A percentile compares a stretch with the other conserved stretches of the same genome.
These are phyloP conservation scores for Teratosphaeria epicoccoides DNA, from an alignment of 2,329 filamentous ascomycete genomes.

Conservation along the genomic window DNA sequence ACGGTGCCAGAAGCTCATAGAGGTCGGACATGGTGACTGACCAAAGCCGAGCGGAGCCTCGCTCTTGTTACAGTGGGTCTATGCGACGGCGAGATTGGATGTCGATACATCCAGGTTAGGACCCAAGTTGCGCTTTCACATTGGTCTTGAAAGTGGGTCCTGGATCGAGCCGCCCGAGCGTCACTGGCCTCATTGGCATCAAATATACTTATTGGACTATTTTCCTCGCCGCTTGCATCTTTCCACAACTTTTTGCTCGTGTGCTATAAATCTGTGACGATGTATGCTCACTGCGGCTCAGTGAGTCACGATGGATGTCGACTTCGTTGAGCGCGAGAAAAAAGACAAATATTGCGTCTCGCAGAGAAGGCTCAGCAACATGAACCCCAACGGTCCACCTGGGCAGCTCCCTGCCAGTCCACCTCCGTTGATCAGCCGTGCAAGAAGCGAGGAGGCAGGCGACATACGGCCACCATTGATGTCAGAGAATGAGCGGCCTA, in stretches of 20 bases:
- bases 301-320: not conserved
- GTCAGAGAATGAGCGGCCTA: not conserved
- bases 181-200: not conserved
- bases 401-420: not conserved
- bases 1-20: constrained; percentile 60
- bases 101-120: not conserved
- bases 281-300: not conserved
- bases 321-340: not conserved
- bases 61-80: not conserved
- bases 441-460: not conserved
- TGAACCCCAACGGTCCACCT: not conserved
- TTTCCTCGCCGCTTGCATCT: not conserved
- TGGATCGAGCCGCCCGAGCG: not conserved
- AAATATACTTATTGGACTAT: not conserved
- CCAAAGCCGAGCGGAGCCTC: not conserved
- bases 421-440: not conserved
- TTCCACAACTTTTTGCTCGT: not conserved
- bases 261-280: not conserved
- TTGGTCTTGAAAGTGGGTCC: not conserved
- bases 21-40: constrained; percentile 30
- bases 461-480: not conserved
- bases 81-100: not conserved
- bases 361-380: not conserved
- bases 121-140: not conserved
- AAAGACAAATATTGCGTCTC: not conserved